A percentile compares a stretch with the other conserved stretches of the same genome.
These are phyloP conservation scores for Jackrogersella minutella DNA, from an alignment of 495 filamentous ascomycete genomes.

Conservation along the genomic window DNA sequence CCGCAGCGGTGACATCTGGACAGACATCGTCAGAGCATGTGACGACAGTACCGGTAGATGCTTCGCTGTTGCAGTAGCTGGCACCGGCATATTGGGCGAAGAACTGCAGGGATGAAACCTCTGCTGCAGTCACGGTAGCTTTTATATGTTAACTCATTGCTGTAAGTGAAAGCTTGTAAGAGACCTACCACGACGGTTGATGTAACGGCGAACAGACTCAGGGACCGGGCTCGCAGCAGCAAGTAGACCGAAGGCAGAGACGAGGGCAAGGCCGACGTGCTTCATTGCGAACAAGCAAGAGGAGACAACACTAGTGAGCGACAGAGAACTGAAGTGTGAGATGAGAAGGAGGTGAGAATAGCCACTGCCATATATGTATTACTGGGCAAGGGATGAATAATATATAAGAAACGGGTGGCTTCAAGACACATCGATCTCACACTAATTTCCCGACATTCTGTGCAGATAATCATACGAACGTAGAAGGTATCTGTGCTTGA, in stretches of 20 bases:
- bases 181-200: conserved; percentile 23
- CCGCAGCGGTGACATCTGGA: conserved; percentile 65
- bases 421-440: conserved; percentile 18
- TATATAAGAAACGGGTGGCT: background rate
- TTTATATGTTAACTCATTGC: conserved; percentile 18
- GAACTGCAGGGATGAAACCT: conserved; percentile 63
- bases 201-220: background rate
- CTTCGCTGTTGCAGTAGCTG: conserved; percentile 69
- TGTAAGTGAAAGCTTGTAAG: background rate
- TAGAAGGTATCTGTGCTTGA: background rate
- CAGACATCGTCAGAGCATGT: conserved; percentile 68
- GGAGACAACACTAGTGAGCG: background rate
- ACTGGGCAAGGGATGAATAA: background rate
- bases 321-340: background rate
- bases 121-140: conserved; percentile 41
- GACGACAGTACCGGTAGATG: conserved; percentile 57
- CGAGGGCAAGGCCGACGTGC: conserved; percentile 22
- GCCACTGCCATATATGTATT: background rate
- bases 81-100: conserved; percentile 76
- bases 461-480: background rate
- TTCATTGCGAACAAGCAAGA: conserved; percentile 33
- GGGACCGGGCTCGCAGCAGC: conserved; percentile 23
- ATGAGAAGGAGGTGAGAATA: background rate
- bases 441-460: background rate
- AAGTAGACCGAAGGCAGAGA: conserved; percentile 29